Evolutionary conservation across 2,329 filamentous ascomycete species (phyloP).

Genomic region (Trichoderma endophyticum): DNA sequence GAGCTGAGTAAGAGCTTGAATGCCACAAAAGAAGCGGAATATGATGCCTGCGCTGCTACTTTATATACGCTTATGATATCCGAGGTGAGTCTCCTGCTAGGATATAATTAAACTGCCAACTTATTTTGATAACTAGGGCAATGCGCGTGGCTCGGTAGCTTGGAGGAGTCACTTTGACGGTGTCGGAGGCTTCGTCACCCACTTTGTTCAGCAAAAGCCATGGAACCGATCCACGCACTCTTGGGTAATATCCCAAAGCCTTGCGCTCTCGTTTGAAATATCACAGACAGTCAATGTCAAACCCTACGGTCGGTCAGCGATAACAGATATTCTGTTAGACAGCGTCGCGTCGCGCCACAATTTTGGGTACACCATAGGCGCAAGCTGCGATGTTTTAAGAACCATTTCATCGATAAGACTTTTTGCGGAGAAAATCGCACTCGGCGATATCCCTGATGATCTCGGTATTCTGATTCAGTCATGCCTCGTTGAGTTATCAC

Average conservation of each 20-base stretch:
- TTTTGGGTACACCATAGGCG: conserved; percentile 7
- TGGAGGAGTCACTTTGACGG: conserved; percentile 8
- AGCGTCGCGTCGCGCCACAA: neutral
- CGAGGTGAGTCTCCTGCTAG: neutral
- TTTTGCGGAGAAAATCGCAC: neutral
- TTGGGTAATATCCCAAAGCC: conserved; percentile 14
- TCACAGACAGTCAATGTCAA: neutral
- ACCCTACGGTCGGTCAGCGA: neutral
- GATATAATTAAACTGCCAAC: too few species aligned
- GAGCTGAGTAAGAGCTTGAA: neutral
- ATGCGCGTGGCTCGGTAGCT: neutral
- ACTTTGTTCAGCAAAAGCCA: conserved; percentile 8
- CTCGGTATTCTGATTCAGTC: neutral
- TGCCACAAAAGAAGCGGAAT: neutral
- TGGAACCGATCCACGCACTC: conserved; percentile 1
- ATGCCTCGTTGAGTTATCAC: neutral
- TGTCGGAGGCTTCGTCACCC: neutral
- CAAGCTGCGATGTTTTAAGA: neutral
- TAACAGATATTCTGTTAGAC: neutral
- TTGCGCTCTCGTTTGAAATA: conserved; percentile 8
- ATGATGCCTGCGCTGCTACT: conserved; percentile 9
- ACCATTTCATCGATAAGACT: conserved; percentile 8
- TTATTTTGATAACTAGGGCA: neutral
- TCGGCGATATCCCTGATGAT: neutral
- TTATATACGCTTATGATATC: conserved; percentile 7